A percentile compares a stretch with the other conserved stretches of the same genome.
phyloP scores from a whole-genome alignment of 2,329 filamentous ascomycete species.

The Chaetoscypha palmicola region DNA sequence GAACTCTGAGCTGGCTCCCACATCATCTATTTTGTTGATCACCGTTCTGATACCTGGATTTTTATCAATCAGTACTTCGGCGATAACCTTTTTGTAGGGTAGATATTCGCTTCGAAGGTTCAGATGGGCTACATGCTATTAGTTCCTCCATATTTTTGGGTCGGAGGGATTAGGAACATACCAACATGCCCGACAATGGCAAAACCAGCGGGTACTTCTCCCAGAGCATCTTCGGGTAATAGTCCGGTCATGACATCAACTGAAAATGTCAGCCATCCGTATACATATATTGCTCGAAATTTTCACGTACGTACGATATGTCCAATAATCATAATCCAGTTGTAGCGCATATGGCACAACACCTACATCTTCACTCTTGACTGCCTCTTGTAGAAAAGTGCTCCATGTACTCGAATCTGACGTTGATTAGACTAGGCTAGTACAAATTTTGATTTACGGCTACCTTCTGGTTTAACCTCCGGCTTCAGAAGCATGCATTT shows the following conservation, averaged over 20 bases:
- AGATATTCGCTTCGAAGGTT: constrained; percentile 80
- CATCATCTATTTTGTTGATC: constrained; percentile 90
- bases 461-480: constrained; percentile 46
- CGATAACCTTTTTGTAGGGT: constrained; percentile 81
- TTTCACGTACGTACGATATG: constrained; percentile 53
- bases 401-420: constrained; percentile 74
- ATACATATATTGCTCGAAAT: neutral
- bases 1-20: constrained; percentile 78
- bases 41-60: constrained; percentile 76
- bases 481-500: constrained; percentile 57
- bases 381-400: constrained; percentile 57
- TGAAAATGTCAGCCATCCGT: constrained; percentile 5
- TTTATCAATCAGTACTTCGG: constrained; percentile 82
- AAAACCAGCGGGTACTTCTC: constrained; percentile 79
- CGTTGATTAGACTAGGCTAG: constrained; percentile 3
- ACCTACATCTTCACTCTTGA: constrained; percentile 59
- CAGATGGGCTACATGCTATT: constrained; percentile 59
- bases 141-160: constrained; percentile 10
- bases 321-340: constrained; percentile 82
- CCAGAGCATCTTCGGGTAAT: constrained; percentile 70
- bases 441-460: constrained; percentile 3
- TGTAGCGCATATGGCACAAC: constrained; percentile 69
- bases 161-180: constrained; percentile 35
- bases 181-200: constrained; percentile 82
- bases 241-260: constrained; percentile 73